Conservation (phyloP, 805 yeast genomes). For the Myxozyma neglecta region DNA sequence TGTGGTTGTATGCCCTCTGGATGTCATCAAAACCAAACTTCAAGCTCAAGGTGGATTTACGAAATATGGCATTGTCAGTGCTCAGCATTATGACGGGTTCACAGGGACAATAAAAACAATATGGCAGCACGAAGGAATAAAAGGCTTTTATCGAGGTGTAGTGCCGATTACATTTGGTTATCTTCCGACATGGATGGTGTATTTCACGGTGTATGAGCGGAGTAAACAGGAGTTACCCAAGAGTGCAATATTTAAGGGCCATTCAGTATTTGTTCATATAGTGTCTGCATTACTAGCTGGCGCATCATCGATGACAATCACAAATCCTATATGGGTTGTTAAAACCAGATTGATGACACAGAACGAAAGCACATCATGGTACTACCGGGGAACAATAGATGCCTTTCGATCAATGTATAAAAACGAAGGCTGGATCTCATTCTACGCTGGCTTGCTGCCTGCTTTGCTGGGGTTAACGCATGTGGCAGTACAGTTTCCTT, state of each 20-base stretch:
- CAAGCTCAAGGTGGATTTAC: conserved; percentile 79
- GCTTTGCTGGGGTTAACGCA: conserved; percentile 86
- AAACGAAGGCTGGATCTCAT: conserved; percentile 75
- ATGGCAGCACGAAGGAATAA: conserved; percentile 69
- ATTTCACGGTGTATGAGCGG: conserved; percentile 82
- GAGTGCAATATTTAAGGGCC: conserved; percentile 36
- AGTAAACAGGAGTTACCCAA: conserved; percentile 57
- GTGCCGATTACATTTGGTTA: conserved; percentile 92
- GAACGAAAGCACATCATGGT: conserved; percentile 39
- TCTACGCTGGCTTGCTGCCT: conserved; percentile 87
- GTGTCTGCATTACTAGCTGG: conserved; percentile 84
- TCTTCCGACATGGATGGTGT: conserved; percentile 96
- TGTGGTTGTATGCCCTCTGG: conserved; percentile 86
- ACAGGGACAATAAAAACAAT: conserved; percentile 59
- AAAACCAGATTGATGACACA: conserved; percentile 82
- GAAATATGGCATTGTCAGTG: conserved; percentile 11
- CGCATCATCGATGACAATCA: conserved; percentile 72
- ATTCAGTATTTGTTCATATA: conserved; percentile 44
- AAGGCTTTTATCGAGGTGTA: conserved; percentile 85
- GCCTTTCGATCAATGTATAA: conserved; percentile 77
- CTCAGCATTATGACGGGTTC: conserved; percentile 14
- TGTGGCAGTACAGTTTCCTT: conserved; percentile 94
- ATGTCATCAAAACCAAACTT: conserved; percentile 91
- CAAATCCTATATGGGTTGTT: conserved; percentile 97
- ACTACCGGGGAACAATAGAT: conserved; percentile 75